Evolutionary conservation across 305 asterid genomes (phyloP).

Genomic region (Fraxinus platypoda): DNA sequence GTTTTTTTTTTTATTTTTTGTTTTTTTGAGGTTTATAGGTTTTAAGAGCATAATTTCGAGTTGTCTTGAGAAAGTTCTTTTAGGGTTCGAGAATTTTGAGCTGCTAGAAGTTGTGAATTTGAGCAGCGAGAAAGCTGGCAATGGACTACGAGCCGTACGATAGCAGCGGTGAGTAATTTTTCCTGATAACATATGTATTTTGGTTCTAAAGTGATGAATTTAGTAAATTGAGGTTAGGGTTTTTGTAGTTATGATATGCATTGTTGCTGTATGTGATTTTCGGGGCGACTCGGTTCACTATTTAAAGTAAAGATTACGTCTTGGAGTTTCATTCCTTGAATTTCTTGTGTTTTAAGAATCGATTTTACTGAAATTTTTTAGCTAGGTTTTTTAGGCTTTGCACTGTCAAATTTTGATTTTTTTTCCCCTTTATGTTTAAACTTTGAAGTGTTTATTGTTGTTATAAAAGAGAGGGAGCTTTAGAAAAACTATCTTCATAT

Average conservation of each 20-base stretch:
- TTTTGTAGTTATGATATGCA: conserved; percentile 26
- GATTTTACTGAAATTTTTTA: not conserved
- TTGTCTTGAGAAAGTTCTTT: conserved; percentile 10
- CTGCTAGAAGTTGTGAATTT: conserved; percentile 10
- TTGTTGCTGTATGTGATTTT: conserved; percentile 22
- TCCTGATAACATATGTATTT: not conserved
- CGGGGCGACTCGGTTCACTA: not conserved
- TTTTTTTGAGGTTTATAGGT: not conserved
- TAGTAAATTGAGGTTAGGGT: conserved; percentile 25
- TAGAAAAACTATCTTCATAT: not conserved
- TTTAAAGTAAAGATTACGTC: conserved; percentile 8
- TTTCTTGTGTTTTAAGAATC: not conserved
- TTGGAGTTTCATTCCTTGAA: conserved; percentile 4
- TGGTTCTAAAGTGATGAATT: conserved; percentile 11
- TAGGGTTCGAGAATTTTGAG: conserved; percentile 20
- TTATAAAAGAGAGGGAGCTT: not conserved
- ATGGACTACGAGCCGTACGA: conserved; percentile 59
- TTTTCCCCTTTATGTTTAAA: not conserved
- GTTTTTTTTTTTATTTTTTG: not conserved
- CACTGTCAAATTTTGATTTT: not conserved
- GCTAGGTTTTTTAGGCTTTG: not conserved
- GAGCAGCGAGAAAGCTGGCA: conserved; percentile 39
- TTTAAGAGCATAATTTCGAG: not conserved
- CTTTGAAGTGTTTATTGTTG: not conserved
- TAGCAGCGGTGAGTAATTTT: conserved; percentile 54